Base-by-base conservation (phyloP, 139 green algal species). In the Volvox africanus region DNA sequence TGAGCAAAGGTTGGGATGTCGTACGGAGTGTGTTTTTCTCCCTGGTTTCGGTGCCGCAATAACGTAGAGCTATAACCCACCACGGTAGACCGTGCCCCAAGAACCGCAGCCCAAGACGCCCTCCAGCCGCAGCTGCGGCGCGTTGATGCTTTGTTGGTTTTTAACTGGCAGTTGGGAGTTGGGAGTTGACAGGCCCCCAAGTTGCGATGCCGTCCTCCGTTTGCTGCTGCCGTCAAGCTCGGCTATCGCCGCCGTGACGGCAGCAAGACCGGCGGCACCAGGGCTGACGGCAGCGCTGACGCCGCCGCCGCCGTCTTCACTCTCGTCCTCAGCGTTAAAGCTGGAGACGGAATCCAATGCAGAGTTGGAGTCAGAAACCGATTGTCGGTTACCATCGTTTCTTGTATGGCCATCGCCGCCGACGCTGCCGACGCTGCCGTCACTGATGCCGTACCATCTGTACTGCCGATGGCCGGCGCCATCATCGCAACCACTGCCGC, bases 81-180 rank as follows among this genome's bases (percentile, higher is more conserved):
- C 62, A 33, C 69, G 55, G 69, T 92, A 92, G 44, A 92, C 88
- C 14, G 88, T 92, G 44, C 76, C 73, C 69, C 71, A 92, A 24
- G 80, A 78, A 3, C 88, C 88, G 13, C 65, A 75, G 6, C 88
- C 88, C n/a, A 92, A 0, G 20, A 92, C 65, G n/a, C 61, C 50
- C 33, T 83, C 44, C 36, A 92, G 77, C 68, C 36, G n/a, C 22
- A 92, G n/a, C 32, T 37, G 50, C 20, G 55, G 24, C 44, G 83
- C 68, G 22, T 20, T 28, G n/a, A 92, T 82, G 44, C 26, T 33
- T 13, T 36, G 22, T 33, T 35, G 73, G 73, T 80, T 32, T n/a
- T 32, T 36, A 32, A 55, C 9, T 55, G 73, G 13, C 37, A 2
- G 73, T 80, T 80, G 73, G 16, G 73, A 36, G 73, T 80, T 32